phyloP scores from a whole-genome alignment of 495 filamentous ascomycete species.

The Talaromyces borbonicus region DNA sequence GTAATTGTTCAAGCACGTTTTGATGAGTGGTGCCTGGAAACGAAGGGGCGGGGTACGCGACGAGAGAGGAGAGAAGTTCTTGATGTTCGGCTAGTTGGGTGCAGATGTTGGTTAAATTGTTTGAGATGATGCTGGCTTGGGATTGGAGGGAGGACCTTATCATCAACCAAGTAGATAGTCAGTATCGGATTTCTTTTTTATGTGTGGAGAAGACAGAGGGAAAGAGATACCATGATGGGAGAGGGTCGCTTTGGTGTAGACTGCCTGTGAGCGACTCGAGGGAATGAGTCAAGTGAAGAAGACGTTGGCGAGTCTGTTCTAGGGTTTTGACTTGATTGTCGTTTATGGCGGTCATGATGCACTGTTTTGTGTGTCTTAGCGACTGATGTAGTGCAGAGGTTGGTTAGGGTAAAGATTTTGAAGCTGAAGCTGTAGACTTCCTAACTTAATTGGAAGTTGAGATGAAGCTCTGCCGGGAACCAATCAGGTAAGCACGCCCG shows the following conservation, averaged over 20 bases:
- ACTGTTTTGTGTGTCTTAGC: background rate
- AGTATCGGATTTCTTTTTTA: slow-evolving; percentile 14
- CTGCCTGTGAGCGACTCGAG: slow-evolving; percentile 50
- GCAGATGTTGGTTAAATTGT: slow-evolving; percentile 50
- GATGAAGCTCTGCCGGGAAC: background rate
- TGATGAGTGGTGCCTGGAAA: slow-evolving; percentile 66
- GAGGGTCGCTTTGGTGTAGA: slow-evolving; percentile 42
- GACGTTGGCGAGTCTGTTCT: slow-evolving; percentile 63
- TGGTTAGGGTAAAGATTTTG: too few species aligned
- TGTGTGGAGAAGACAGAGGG: slow-evolving; percentile 8
- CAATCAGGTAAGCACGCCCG: slow-evolving; percentile 7
- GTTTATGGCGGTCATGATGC: slow-evolving; percentile 22
- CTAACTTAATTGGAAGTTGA: too few species aligned
- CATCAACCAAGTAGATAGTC: slow-evolving; percentile 27
- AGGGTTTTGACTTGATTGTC: slow-evolving; percentile 60
- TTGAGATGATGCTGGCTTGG: slow-evolving; percentile 53
- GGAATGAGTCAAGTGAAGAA: slow-evolving; percentile 57
- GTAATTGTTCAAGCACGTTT: slow-evolving; percentile 47
- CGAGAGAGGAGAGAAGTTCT: slow-evolving; percentile 50
- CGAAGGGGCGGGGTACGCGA: slow-evolving; percentile 63
- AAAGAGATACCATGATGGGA: slow-evolving; percentile 48
- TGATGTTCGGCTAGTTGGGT: slow-evolving; percentile 47
- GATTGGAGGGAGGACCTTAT: slow-evolving; percentile 62
- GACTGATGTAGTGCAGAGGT: background rate
- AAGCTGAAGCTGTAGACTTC: too few species aligned